Evolutionary conservation across 2,329 filamentous ascomycete species (phyloP).

Genomic region (Claviceps humidiphila): DNA sequence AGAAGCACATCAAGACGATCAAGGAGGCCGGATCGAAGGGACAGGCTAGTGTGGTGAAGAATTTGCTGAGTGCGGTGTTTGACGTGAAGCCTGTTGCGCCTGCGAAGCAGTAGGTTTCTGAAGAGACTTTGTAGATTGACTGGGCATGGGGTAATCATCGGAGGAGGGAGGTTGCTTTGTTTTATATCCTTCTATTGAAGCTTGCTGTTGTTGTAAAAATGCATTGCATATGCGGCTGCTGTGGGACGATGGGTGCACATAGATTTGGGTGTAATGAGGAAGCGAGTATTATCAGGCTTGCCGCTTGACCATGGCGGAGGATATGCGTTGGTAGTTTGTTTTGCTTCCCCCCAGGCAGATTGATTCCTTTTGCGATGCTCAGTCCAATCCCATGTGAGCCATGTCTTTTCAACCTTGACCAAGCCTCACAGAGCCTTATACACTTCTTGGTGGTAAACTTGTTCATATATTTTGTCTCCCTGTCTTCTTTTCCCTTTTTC

Average conservation of each 20-base stretch:
- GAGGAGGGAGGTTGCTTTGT: background rate
- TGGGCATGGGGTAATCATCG: background rate
- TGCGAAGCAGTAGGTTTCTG: conserved; percentile 12
- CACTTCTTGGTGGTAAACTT: too few relatives aligned
- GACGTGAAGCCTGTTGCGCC: conserved; percentile 60
- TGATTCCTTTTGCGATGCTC: too few relatives aligned
- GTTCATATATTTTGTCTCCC: too few relatives aligned
- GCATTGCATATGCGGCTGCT: background rate
- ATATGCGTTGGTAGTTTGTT: too few relatives aligned
- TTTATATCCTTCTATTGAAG: background rate
- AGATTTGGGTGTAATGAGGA: background rate
- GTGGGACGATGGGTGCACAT: background rate
- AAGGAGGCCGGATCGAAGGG: conserved; percentile 66
- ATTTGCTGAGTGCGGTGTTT: conserved; percentile 74
- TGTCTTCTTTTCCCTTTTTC: too few relatives aligned
- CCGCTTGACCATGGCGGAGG: too few relatives aligned
- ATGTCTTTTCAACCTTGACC: too few relatives aligned
- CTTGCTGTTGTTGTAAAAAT: background rate
- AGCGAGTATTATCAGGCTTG: background rate
- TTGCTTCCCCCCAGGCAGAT: too few relatives aligned
- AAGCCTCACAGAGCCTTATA: too few relatives aligned
- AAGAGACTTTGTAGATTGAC: too few relatives aligned
- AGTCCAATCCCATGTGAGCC: too few relatives aligned
- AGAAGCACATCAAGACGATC: conserved; percentile 72
- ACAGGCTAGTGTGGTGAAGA: conserved; percentile 66